Base-by-base conservation (phyloP, 169 alveolate species). In the Toxoplasma gondii region DNA sequence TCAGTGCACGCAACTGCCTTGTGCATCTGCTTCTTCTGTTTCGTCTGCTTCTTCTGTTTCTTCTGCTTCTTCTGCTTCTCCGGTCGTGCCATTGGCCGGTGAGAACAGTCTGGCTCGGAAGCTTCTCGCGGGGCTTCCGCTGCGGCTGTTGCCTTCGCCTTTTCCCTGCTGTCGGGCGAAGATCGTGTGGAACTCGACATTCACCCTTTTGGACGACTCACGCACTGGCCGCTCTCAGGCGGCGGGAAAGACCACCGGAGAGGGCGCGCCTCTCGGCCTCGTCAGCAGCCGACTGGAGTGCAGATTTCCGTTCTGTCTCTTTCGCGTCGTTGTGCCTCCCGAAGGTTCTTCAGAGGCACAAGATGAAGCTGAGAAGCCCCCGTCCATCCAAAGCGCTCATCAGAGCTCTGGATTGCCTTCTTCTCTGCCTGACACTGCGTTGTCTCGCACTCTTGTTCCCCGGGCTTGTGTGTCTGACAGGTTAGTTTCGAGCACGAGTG, bases 221-320 rank as follows among this genome's bases (percentile, higher is more conserved):
- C 41, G 92, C 81, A 49, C 41, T 54, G 92, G 64, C 54, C 80
- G 92, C 38, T 49, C 54, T 53, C 53, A 81, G 49, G 39, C 36
- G 38, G 7, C 43, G 0, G 82, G 24, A 31, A 31, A 19, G n/a
- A 44, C 43, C 43, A 44, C 43, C 43, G 84, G 49, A 1, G 84
- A 9, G n/a, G 44, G 9, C 31, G 82, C 82, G 24, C 39, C 43
- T 27, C 9, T 44, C 45, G 49, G 24, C 44, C 27, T 16, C 43
- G 84, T 31, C 43, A 74, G 84, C 84, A 74, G 84, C 84, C 22
- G 84, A 10, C 2, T 16, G 49, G 84, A 74, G 84, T 74, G 44
- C 93, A 39, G 43, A 83, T 88, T 88, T 41, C 93, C 93, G 45
- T 88, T 88, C 39, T 64, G 87, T 87, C 16, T 53, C 87, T 88